Base-by-base conservation (phyloP, 345 rosid genomes). In the Eucalyptus leucophloia region DNA sequence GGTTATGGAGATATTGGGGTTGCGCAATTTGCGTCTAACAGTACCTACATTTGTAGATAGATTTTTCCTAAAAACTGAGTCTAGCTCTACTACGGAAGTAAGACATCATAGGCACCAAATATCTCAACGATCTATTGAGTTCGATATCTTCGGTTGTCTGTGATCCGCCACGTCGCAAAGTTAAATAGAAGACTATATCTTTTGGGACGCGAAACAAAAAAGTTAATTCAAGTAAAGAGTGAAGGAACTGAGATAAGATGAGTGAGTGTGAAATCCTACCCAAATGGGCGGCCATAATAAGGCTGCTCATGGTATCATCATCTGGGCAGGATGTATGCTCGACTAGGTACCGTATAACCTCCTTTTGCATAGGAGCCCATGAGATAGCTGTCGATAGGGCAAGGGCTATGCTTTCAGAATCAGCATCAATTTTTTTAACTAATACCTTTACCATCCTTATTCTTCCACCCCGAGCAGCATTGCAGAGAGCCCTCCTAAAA, bases 61-160 rank as follows among this genome's bases (percentile, higher is more conserved):
- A 6, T 7, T 62, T 30, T 30, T 62, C 72, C 72, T 34, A 62
- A 62, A 62, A 62, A 4, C 2, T 14, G 34, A 62, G 34, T 62
- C 18, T 62, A 3, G 34, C 34, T 30, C 72, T 16, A 62, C 72
- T 7, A 30, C 9, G 9, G 17, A 30, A n/a, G 72, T 30, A 30
- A 13, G 34, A 62, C 72, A 6, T 8, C 18, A n/a, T 30, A 7
- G 8, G 7, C 5, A 1, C 72, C 72, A 62, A 30, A 0, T 30
- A 12, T 30, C 0, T 1, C 72, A 62, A 30, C 0, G 3, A 1
- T 15, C 51, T 10, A 13, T 30, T 0, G 18, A 6, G 6, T 26
- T 60, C 1, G 0, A 0, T 7, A 13, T 30, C 18, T 30, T 30
- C 3, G 7, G 0, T 49, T 49, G 51, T 5, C 51, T 49, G 1